A percentile compares a stretch with the other conserved stretches of the same genome.
phyloP scores from a whole-genome alignment of 495 filamentous ascomycete species.

The Penicillium malachiteum region DNA sequence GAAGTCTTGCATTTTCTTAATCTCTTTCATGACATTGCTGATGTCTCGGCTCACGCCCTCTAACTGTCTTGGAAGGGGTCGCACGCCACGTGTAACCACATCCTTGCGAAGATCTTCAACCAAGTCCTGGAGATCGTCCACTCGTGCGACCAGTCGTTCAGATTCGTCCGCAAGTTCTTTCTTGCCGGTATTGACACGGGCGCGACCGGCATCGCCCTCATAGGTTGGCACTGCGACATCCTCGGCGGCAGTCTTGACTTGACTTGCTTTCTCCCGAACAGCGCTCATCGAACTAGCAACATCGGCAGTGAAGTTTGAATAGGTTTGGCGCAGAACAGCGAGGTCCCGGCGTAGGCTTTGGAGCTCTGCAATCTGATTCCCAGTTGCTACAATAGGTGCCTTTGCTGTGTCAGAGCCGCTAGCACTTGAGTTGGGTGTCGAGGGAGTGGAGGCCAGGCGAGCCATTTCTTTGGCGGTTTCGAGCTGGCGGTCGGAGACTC shows the following conservation, averaged over 20 bases:
- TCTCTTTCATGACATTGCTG: constrained; percentile 71
- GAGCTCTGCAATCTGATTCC: constrained; percentile 68
- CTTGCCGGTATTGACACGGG: constrained; percentile 82
- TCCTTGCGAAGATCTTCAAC: constrained; percentile 98
- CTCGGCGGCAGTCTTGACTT: constrained; percentile 72
- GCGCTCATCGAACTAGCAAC: constrained; percentile 82
- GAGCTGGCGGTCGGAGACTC: constrained; percentile 88
- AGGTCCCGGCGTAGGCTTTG: constrained; percentile 85
- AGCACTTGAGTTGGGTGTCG: constrained; percentile 37
- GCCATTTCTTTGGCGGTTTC: constrained; percentile 90
- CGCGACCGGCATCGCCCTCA: constrained; percentile 70
- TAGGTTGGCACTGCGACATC: constrained; percentile 62
- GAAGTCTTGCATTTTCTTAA: constrained; percentile 94
- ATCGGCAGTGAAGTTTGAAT: constrained; percentile 84
- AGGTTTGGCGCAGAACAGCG: constrained; percentile 89
- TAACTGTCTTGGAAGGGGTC: constrained; percentile 87
- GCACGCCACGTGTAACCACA: constrained; percentile 88
- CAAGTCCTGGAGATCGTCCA: constrained; percentile 93
- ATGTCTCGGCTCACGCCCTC: constrained; percentile 87
- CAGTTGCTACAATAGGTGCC: constrained; percentile 34
- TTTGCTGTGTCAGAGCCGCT: constrained; percentile 15
- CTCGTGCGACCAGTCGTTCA: constrained; percentile 81
- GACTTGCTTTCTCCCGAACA: constrained; percentile 74
- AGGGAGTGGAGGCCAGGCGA: constrained; percentile 68
- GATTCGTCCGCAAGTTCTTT: constrained; percentile 80